Evolutionary conservation across 805 yeast genomes (phyloP), one percentile per base, ranked within the genome.

Genomic region (Hyphopichia homilentoma): DNA sequence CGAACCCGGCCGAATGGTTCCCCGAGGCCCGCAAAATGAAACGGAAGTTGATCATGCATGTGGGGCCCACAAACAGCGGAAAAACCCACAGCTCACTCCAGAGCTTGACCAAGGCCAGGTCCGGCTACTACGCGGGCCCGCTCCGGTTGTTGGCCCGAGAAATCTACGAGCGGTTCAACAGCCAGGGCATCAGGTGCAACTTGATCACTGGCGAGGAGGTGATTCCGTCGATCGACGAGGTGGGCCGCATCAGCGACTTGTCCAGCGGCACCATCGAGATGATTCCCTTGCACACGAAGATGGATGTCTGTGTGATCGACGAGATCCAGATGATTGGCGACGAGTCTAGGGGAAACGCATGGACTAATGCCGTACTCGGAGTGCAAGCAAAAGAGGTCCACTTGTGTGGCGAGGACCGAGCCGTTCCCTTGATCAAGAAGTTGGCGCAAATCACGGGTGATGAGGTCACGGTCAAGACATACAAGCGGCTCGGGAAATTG

Each of bases 41-140:
- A 41, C 67, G 99, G 24, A 80, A 82, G 31, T 70, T 93, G 30
- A 72, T 83, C n/a, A 75, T 93, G 79, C 99, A 93, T 54, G 85
- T 93, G 7, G 99, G 99, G 0, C 98, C 99, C 1, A 93, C 99
- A 0, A 93, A 93, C 54, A 81, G 93, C 44, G 99, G 99, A 8
- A 93, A 93, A 50, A 93, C 97, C 0, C 84, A 85, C 51, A 73
- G 75, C 29, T 95, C 97, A 0, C 61, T 93, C 28, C 69, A 82
- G 46, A 70, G 77, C 34, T 66, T 93, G 30, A 79, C 79, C 44
- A 48, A 57, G 14, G 78, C 87, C 11, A 68, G 77, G 20, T 70
- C 79, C 13, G 98, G 98, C 0, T 84, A 83, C 44, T 93, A 81
- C 58, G 97, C 97, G 0, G 97, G 97, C 1, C 99, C 99, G 0